A percentile compares a stretch with the other conserved stretches of the same genome.
Conservation (phyloP, 2,329 filamentous ascomycete species). For the Clarireedia sp. region DNA sequence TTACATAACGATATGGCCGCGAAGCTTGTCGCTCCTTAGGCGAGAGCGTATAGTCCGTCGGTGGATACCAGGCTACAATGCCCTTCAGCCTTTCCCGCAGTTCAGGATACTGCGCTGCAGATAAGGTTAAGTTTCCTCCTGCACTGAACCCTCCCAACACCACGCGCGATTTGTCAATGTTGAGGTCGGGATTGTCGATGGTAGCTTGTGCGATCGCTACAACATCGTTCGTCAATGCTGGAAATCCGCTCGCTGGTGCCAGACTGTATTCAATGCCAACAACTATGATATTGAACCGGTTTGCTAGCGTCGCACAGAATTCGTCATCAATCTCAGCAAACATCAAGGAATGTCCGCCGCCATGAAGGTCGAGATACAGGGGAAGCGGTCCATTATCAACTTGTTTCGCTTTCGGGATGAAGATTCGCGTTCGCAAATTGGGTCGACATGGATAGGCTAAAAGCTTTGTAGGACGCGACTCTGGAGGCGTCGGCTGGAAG, state of each 20-base stretch:
- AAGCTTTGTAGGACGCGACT: slow-evolving; percentile 5
- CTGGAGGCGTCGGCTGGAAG: slow-evolving; percentile 4
- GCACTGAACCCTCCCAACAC: slow-evolving; percentile 43
- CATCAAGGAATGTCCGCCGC: slow-evolving; percentile 42
- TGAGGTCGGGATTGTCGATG: slow-evolving; percentile 37
- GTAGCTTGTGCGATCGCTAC: slow-evolving; percentile 36
- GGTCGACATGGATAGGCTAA: slow-evolving; percentile 24
- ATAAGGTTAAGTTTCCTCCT: slow-evolving; percentile 41
- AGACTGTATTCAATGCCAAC: slow-evolving; percentile 43
- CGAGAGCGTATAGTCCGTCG: slow-evolving; percentile 34
- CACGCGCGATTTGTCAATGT: slow-evolving; percentile 36
- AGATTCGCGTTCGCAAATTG: slow-evolving; percentile 29
- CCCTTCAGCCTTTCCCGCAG: slow-evolving; percentile 31
- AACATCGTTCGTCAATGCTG: slow-evolving; percentile 37
- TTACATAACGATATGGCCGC: slow-evolving; percentile 29
- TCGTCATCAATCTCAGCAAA: slow-evolving; percentile 37
- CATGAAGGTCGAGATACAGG: slow-evolving; percentile 43
- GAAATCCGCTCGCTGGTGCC: slow-evolving; percentile 38
- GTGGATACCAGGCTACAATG: slow-evolving; percentile 38
- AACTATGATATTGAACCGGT: slow-evolving; percentile 35
- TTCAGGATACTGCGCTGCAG: slow-evolving; percentile 33
- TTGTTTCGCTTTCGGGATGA: slow-evolving; percentile 34
- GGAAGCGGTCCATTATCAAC: slow-evolving; percentile 30
- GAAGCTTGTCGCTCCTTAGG: slow-evolving; percentile 25
- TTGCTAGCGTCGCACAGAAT: slow-evolving; percentile 39